Base-by-base conservation (phyloP, 2,329 filamentous ascomycete genomes). In the Orbilia blumenaviensis region DNA sequence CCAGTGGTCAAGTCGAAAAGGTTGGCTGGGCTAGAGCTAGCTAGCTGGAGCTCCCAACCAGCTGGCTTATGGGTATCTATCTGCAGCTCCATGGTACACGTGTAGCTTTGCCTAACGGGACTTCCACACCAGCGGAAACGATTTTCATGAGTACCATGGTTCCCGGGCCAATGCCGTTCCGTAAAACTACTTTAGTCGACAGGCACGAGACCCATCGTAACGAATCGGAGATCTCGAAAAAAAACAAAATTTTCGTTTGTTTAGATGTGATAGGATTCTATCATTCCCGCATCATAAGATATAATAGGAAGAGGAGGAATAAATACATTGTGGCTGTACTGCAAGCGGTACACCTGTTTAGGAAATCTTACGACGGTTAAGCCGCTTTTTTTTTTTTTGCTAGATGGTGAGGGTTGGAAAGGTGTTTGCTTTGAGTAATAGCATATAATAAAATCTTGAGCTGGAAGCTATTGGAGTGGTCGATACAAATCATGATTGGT, bases 41-140 rank as follows among this genome's bases (percentile, higher is more conserved):
- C n/a, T n/a, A n/a, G n/a, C n/a, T n/a, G n/a, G n/a, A n/a, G n/a
- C n/a, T n/a, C n/a, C n/a, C n/a, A n/a, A n/a, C n/a, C n/a, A n/a
- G n/a, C n/a, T n/a, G n/a, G n/a, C n/a, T n/a, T n/a, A n/a, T n/a
- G n/a, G n/a, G n/a, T n/a, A n/a, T n/a, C n/a, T 25, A 38, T 56
- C 29, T 56, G 52, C 52, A 56, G 32, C 52, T 56, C 9, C 25
- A 23, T n/a, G n/a, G 52, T 56, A 56, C 52, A 56, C 52, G 52
- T 56, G 52, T 56, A 56, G 36, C 32, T 32, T 56, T 38, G 52
- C 29, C 29, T 23, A 56, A 56, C 27, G 48, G 48, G 48, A 54
- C 14, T 29, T 29, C 46, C 46, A 50, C 23, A 8, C 48, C 25
- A 21, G 34, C 48, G 27, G 48, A 34, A 54, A 34, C 7, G 48